Percentiles rank a stretch among this genome's conserved stretches.
phyloP scores from a whole-genome alignment of 305 asterid species.

The Withania somnifera region DNA sequence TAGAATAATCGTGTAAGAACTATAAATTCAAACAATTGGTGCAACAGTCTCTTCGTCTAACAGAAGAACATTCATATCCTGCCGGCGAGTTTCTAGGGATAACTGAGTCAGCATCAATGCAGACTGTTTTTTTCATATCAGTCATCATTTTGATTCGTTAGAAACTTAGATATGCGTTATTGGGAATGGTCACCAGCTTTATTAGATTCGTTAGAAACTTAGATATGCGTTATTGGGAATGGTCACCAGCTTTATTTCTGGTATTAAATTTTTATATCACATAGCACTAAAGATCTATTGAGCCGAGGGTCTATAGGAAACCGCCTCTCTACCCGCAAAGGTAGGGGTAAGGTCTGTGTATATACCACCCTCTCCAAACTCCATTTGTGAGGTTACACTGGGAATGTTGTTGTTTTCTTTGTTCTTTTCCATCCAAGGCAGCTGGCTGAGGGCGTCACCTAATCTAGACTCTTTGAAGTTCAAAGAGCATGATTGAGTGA shows the following conservation, averaged over 20 bases:
- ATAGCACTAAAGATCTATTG: no score
- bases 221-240: no score
- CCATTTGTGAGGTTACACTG: no score
- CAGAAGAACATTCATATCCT: not conserved
- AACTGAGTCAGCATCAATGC: not conserved
- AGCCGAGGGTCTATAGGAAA: no score
- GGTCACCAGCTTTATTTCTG: no score
- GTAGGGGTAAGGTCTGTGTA: no score
- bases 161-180: not conserved
- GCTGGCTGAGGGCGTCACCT: not conserved
- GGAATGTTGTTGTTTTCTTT: not conserved
- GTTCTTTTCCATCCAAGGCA: not conserved
- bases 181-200: no score
- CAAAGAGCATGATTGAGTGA: not conserved
- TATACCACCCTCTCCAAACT: no score
- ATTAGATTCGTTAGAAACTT: no score
- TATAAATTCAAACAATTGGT: not conserved
- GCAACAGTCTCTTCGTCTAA: not conserved
- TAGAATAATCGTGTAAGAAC: not conserved
- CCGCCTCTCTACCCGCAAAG: no score
- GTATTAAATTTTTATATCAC: no score
- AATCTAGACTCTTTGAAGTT: not conserved
- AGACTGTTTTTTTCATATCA: not conserved
- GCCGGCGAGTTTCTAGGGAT: not conserved
- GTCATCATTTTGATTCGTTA: not conserved